These are phyloP conservation scores for Tagetes erecta DNA, from an alignment of 129 eudicot genomes.

Conservation along the genomic window DNA sequence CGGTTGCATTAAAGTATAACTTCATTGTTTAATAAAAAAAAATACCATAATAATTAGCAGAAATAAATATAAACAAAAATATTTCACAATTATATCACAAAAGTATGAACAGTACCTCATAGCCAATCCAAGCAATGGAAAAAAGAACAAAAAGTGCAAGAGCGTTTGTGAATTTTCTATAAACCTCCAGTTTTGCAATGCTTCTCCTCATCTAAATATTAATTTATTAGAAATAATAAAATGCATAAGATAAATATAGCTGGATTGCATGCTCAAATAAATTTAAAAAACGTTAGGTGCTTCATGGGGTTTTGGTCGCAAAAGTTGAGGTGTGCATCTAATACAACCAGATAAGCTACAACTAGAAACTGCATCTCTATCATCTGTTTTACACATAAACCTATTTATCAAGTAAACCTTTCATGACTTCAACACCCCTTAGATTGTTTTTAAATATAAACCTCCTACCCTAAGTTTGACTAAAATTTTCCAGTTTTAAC, in stretches of 20 bases:
- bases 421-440: too few relatives aligned
- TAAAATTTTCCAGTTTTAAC: too few relatives aligned
- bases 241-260: not conserved
- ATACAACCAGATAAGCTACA: too few relatives aligned
- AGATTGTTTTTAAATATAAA: too few relatives aligned
- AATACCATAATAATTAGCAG: not conserved
- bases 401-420: too few relatives aligned
- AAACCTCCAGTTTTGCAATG: constrained; percentile 71
- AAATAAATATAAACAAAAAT: constrained; percentile 1
- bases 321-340: too few relatives aligned
- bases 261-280: not conserved
- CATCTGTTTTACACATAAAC: too few relatives aligned
- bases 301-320: too few relatives aligned
- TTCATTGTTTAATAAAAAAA: constrained; percentile 1
- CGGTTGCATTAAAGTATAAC: constrained; percentile 76
- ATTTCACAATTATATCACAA: not conserved
- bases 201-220: constrained; percentile 59
- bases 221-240: not conserved
- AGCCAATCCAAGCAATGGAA: constrained; percentile 87
- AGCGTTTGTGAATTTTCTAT: constrained; percentile 71
- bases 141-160: constrained; percentile 73
- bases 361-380: too few relatives aligned
- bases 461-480: too few relatives aligned
- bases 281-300: not conserved
- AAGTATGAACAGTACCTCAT: constrained; percentile 47